Percentiles rank a stretch among this genome's conserved stretches.
phyloP scores from a whole-genome alignment of 2,329 filamentous ascomycete species.

The Microsporum ferrugineum region DNA sequence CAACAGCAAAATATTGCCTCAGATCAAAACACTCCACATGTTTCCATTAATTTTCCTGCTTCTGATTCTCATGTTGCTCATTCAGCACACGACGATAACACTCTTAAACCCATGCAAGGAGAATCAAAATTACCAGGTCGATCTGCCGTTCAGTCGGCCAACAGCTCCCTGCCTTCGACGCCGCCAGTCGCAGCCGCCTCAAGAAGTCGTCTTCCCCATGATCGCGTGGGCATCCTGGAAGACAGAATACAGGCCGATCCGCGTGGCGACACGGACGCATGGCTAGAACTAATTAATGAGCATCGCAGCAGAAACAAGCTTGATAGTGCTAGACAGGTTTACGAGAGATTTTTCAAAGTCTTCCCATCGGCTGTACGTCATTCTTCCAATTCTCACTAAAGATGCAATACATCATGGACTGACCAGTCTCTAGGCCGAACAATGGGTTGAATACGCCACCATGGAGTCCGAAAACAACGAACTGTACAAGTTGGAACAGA shows the following conservation, averaged over 20 bases:
- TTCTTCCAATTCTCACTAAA: background rate
- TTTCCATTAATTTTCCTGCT: conserved; percentile 42
- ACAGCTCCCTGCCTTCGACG: conserved; percentile 29
- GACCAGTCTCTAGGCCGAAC: conserved; percentile 57
- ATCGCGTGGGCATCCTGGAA: conserved; percentile 70
- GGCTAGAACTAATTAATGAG: conserved; percentile 77
- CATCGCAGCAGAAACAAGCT: conserved; percentile 70
- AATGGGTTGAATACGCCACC: conserved; percentile 79
- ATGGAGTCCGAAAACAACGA: conserved; percentile 86
- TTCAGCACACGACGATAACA: conserved; percentile 35
- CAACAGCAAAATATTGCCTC: conserved; percentile 48
- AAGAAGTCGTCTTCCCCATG: conserved; percentile 53
- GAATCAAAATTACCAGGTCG: conserved; percentile 10
- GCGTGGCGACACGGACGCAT: conserved; percentile 82
- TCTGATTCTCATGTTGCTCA: conserved; percentile 34
- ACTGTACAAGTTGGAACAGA: conserved; percentile 63
- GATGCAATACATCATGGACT: background rate
- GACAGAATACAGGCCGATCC: conserved; percentile 86
- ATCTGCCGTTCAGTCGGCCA: conserved; percentile 22
- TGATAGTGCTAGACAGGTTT: conserved; percentile 67
- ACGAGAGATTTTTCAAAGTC: conserved; percentile 73
- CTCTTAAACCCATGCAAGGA: conserved; percentile 27
- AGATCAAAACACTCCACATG: conserved; percentile 37
- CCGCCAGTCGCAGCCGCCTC: conserved; percentile 36
- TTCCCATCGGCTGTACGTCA: conserved; percentile 82